phyloP scores from a whole-genome alignment of 176 grass and related monocot species.

The Triticum dicoccoides region DNA sequence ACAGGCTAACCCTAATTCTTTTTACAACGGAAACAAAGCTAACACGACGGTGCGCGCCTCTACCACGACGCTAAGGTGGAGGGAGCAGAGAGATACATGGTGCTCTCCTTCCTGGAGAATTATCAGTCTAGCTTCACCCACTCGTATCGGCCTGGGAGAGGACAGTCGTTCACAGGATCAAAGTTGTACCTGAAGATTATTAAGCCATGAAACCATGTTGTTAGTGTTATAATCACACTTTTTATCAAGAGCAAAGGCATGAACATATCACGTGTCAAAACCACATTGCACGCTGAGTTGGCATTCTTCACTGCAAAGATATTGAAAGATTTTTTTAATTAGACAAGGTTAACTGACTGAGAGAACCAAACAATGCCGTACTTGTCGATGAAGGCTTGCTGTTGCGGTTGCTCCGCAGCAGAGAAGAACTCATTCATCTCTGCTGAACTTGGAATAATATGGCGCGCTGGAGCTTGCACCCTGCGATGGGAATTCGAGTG shows the following conservation, averaged over 20 bases:
- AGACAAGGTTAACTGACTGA: background rate
- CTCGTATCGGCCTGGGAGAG: slow-evolving; percentile 52
- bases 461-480: background rate
- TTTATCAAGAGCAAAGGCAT: background rate
- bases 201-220: background rate
- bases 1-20: slow-evolving; percentile 40
- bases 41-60: slow-evolving; percentile 21
- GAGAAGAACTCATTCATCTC: slow-evolving; percentile 47
- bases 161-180: slow-evolving; percentile 48
- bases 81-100: slow-evolving; percentile 25
- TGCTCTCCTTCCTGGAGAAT: background rate
- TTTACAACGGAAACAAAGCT: slow-evolving; percentile 41
- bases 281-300: no score
- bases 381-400: slow-evolving; percentile 55
- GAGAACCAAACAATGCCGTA: slow-evolving; percentile 6
- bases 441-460: slow-evolving; percentile 15
- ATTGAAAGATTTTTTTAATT: background rate
- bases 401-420: slow-evolving; percentile 26
- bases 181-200: slow-evolving; percentile 64
- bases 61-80: slow-evolving; percentile 24
- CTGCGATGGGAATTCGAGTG: slow-evolving; percentile 17
- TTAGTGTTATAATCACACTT: background rate
- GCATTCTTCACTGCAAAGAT: background rate
- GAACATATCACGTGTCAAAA: no score
- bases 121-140: slow-evolving; percentile 60